A percentile compares a stretch with the other conserved stretches of the same genome.
These are phyloP conservation scores for Boletus insuetus DNA, from an alignment of 768 basidiomycete species.

Conservation along the genomic window DNA sequence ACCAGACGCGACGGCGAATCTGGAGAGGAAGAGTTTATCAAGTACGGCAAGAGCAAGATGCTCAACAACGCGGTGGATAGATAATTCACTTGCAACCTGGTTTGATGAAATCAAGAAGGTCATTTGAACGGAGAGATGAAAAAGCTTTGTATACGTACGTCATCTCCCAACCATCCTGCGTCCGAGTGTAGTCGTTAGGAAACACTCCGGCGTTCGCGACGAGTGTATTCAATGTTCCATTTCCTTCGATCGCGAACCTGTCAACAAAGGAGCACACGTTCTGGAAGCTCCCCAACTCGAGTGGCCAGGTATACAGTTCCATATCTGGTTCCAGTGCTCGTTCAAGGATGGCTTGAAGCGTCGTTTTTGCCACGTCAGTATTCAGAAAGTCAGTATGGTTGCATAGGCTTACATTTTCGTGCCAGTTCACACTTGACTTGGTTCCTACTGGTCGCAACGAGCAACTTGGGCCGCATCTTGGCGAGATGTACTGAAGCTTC, in stretches of 20 bases:
- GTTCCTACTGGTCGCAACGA: slow-evolving; percentile 36
- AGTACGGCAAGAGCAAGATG: no score
- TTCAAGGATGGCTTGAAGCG: slow-evolving; percentile 14
- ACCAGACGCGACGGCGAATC: no score
- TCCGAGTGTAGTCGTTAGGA: no score
- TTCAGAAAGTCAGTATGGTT: neutral
- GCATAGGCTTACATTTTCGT: slow-evolving; percentile 12
- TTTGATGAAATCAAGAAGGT: no score
- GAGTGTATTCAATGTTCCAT: slow-evolving; percentile 26
- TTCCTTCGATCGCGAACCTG: slow-evolving; percentile 24
- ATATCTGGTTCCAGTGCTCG: slow-evolving; percentile 6
- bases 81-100: no score
- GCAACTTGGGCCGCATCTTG: slow-evolving; percentile 27
- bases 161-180: no score
- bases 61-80: no score
- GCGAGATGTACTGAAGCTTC: slow-evolving; percentile 33
- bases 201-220: slow-evolving; percentile 32
- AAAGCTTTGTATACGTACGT: no score
- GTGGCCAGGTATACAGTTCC: slow-evolving; percentile 27
- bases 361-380: neutral
- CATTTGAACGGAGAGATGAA: neutral
- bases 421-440: slow-evolving; percentile 24
- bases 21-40: no score
- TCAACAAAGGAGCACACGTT: slow-evolving; percentile 32
- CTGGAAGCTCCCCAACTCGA: slow-evolving; percentile 34